Percentiles rank a stretch among this genome's conserved stretches.
phyloP scores from a whole-genome alignment of 768 basidiomycete genomes.

The Psilocybe subaeruginosa region DNA sequence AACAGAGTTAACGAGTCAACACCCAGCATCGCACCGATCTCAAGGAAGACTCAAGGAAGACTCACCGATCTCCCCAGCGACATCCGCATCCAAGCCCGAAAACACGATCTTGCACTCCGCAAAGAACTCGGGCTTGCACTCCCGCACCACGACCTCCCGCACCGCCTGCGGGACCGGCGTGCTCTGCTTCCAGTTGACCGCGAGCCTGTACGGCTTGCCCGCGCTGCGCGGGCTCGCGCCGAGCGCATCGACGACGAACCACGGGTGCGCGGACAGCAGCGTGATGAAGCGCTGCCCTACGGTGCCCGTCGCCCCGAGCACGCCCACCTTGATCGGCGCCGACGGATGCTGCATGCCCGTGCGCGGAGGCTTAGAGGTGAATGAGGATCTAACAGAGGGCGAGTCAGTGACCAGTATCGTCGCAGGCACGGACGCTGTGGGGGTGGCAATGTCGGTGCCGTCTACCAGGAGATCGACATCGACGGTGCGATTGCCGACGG shows the following conservation, averaged over 20 bases:
- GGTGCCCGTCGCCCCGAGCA: slow-evolving; percentile 90
- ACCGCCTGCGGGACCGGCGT: slow-evolving; percentile 72
- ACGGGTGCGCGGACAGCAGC: slow-evolving; percentile 86
- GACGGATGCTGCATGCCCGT: slow-evolving; percentile 34
- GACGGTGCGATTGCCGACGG: slow-evolving; percentile 4
- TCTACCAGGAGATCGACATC: slow-evolving; percentile 3
- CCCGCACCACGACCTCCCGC: slow-evolving; percentile 64
- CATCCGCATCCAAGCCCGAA: slow-evolving; percentile 95
- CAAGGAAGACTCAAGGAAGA: slow-evolving; percentile 9
- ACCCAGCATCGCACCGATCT: neutral
- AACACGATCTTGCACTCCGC: slow-evolving; percentile 85
- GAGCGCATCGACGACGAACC: slow-evolving; percentile 84
- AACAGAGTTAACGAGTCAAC: too few relatives aligned
- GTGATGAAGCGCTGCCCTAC: slow-evolving; percentile 96
- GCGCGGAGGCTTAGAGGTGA: slow-evolving; percentile 33
- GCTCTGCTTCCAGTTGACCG: slow-evolving; percentile 87
- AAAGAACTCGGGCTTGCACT: slow-evolving; percentile 81
- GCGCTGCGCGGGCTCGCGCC: slow-evolving; percentile 91
- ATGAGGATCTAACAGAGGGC: slow-evolving; percentile 25
- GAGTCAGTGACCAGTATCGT: slow-evolving; percentile 26
- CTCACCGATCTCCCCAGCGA: slow-evolving; percentile 92
- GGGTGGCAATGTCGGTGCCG: neutral
- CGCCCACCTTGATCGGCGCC: slow-evolving; percentile 55
- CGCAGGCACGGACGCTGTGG: neutral
- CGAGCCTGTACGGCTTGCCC: slow-evolving; percentile 75